Evolutionary conservation across 768 basidiomycete species (phyloP), one percentile per base, ranked within the genome.

Genomic region (Strobilomyces confusus): DNA sequence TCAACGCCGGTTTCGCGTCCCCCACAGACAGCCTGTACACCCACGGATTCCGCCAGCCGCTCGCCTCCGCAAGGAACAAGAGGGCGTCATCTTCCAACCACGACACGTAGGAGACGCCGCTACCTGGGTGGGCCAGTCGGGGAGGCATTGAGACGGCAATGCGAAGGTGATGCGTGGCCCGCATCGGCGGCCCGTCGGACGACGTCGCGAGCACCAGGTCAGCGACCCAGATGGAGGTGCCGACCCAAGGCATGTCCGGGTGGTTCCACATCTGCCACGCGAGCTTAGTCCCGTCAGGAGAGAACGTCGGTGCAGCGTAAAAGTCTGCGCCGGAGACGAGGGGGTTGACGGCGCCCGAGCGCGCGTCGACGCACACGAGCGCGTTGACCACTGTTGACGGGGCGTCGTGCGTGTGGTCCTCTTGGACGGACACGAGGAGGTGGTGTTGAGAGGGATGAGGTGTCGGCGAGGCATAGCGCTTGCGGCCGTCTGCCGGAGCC

Each of bases 11-110:
- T 29, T 30, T 26, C 7, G 50, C 50, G 13, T 51, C 22, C 43
- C 9, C 23, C 34, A n/a, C 23, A 13, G 50, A 44, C 25, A 44
- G 32, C 19, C 26, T 44, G 34, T 44, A 51, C 5, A 51, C 14
- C 50, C 50, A 51, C 8, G 50, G 50, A 34, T 51, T 51, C 34
- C 50, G 50, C 50, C 43, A 51, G 6, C 50, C 50, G 15, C 50
- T 51, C 25, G 50, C 25, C 34, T 51, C 50, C 4, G 50, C 50
- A 15, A 51, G 50, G 34, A 51, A 51, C 14, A 51, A 36, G 25
- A 51, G 12, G 1, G 14, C 14, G 30, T 37, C 50, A 34, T 44
- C 34, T 33, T 44, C 50, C 19, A 51, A 29, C 50, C 50, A 51
- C 3, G 50, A 44, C 9, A 51, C 43, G 13, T 51, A 51, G 25